Base-by-base conservation (phyloP, 306 rosid species). In the Senna siamea region DNA sequence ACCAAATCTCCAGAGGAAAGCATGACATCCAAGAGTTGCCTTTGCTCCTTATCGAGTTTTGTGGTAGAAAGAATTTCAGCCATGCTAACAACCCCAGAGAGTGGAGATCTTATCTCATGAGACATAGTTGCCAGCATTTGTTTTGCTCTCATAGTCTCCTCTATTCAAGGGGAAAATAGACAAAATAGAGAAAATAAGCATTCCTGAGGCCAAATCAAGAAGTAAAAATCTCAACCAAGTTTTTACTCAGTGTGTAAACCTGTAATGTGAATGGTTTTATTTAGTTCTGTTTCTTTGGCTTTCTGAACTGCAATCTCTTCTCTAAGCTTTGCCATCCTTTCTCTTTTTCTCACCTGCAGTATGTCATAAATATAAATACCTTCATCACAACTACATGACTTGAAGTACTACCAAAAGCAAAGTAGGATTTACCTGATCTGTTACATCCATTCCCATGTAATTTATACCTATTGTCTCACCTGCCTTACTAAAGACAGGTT, bases 111-210 rank as follows among this genome's bases (percentile, higher is more conserved):
- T 63, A 93, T 93, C 85, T 93, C 98, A 75, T 93, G 98, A 53
- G 98, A 91, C 98, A 93, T 93, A 54, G 98, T 93, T 72, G 98
- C 98, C 68, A 93, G 80, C 92, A 93, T 87, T 85, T 93, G 98
- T 80, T 93, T 93, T 48, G 98, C 98, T 50, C 98, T 74, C 98
- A 93, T 93, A 14, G 98, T 93, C 84, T 93, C 98, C 93, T 93
- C 98, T 79, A 70, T 56, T 18, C 65, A 60, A 67, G 75, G 54
- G 43, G 44, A 10, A 9, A 6, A 70, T 7, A 60, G 4, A 4
- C 0, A 37, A 4, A 37, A 37, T 37, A 37, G 5, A 2, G 37
- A 32, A 2, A 37, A 59, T 72, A 62, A 85, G 73, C 37, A 58
- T 74, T 46, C 53, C 30, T 69, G 15, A 18, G 26, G 48, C 40